These are phyloP conservation scores for Leishmania braziliensis DNA, from an alignment of 208 protist genomes.

Conservation along the genomic window DNA sequence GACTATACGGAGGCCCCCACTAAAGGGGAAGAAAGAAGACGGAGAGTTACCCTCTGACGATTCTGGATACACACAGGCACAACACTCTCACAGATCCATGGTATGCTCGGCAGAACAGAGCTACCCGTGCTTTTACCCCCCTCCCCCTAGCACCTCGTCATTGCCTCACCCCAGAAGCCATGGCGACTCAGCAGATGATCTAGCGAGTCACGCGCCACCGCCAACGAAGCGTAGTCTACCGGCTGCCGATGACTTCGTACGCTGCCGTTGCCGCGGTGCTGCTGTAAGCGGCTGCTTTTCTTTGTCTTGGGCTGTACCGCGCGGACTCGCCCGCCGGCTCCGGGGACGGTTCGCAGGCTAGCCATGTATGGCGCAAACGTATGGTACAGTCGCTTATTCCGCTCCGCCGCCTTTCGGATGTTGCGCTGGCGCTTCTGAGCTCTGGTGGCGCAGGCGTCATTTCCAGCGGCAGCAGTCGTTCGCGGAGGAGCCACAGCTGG, in stretches of 20 bases:
- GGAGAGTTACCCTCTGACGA: neutral
- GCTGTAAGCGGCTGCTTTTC: neutral
- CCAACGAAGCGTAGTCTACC: slow-evolving; percentile 15
- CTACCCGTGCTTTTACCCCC: neutral
- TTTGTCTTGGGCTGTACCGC: neutral
- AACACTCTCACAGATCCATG: neutral
- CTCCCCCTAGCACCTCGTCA: slow-evolving; percentile 1
- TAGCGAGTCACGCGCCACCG: slow-evolving; percentile 21
- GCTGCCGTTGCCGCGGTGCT: neutral
- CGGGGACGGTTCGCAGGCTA: neutral
- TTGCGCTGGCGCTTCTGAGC: neutral
- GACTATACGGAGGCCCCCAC: neutral
- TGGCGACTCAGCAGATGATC: slow-evolving; percentile 32
- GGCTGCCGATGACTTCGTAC: neutral
- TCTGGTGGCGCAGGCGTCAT: neutral
- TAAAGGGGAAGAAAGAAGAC: neutral
- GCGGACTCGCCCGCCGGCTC: neutral
- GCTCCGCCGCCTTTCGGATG: neutral
- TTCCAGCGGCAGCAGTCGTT: neutral
- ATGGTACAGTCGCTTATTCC: neutral
- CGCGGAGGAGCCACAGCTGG: neutral
- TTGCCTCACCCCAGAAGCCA: slow-evolving; percentile 44
- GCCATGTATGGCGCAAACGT: slow-evolving; percentile 16
- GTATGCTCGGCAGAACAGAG: neutral
- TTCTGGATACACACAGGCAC: neutral